Evolutionary conservation across 352 stramenopile genomes (phyloP), one percentile per base, ranked within the genome.

Genomic region (Phytophthora pseudosyringae): DNA sequence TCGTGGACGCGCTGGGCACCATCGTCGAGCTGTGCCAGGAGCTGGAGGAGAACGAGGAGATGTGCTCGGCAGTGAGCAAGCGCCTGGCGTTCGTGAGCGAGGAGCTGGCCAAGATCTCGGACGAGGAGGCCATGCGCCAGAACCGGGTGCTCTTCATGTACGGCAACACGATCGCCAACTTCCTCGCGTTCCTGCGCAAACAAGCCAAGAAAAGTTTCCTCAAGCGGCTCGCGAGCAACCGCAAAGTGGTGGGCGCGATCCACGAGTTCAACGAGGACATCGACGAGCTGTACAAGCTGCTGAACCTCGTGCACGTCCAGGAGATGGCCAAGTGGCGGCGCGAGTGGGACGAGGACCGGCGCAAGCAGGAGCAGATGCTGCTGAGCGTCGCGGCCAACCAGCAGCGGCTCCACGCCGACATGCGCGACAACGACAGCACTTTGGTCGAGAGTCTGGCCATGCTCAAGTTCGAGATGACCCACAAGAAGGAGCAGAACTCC

Each of bases 21-120:
- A 65, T 75, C 25, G 35, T 57, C 25, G 52, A 53, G 18, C 41
- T 75, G 35, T 75, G 67, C 35, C 61, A 69, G 31, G 51, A 75
- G 52, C 63, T 72, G 21, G 70, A 75, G 32, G 61, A 72, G 67
- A 72, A 78, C 56, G 64, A 72, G 45, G 58, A 51, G 13, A 72
- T 72, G 57, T 67, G 58, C 50, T 31, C 35, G 3, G 39, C 58
- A 3, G 64, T 72, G n/a, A 33, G 51, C 44, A 64, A 63, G n/a
- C 64, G 64, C 0, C 39, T 72, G 21, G 5, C 45, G 44, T 63
- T 72, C 39, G 50, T 72, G 28, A 60, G 32, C 26, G 57, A 68
- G 46, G 64, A 67, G 50, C 64, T 72, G 13, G 21, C 3, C 33
- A 72, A 72, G 28, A 64, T 68, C 44, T 59, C 50, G 32, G 50